Base-by-base conservation (phyloP, 148 eudicot genomes). In the Pharnaceum exiguum region DNA sequence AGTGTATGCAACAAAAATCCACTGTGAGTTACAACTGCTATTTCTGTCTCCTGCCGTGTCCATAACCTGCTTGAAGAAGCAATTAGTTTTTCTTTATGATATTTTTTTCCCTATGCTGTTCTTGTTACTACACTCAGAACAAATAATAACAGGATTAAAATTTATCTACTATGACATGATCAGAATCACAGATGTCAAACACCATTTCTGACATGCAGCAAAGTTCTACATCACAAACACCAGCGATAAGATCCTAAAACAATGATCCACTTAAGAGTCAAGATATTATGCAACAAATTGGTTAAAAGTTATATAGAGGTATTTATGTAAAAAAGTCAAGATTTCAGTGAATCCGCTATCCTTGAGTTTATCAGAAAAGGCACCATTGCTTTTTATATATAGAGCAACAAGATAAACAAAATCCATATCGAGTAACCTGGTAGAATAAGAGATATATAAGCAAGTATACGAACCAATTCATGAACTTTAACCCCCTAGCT, bases 21-120 rank as follows among this genome's bases (percentile, higher is more conserved):
- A 72, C 96, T 87, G 65, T 91, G 98, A 30, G 96, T 87, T 49
- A 91, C 96, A 45, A 91, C 79, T 15, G 90, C 98, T 68, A 91
- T 91, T 78, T 91, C 96, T 75, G 76, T 87, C 74, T 91, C 98
- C 55, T 85, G 74, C 65, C 87, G 57, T 5, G 90, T 84, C 79
- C 77, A 75, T 60, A 87, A 60, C 97, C 97, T 91, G 75, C 33
- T 23, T 43, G 26, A 33, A 19, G 30, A 17, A 39, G 55, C n/a
- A n/a, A n/a, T n/a, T n/a, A n/a, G n/a, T n/a, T n/a, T n/a, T n/a
- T n/a, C n/a, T n/a, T n/a, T n/a, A n/a, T n/a, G n/a, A n/a, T n/a
- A n/a, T n/a, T n/a, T n/a, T n/a, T n/a, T n/a, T n/a, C 38, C 7
- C 38, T 35, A 35, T 35, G 38, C 38, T 35, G 38, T 12, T 35